Evolutionary conservation across 2,329 filamentous ascomycete genomes (phyloP).

Genomic region (Ophiostoma pallidulum): DNA sequence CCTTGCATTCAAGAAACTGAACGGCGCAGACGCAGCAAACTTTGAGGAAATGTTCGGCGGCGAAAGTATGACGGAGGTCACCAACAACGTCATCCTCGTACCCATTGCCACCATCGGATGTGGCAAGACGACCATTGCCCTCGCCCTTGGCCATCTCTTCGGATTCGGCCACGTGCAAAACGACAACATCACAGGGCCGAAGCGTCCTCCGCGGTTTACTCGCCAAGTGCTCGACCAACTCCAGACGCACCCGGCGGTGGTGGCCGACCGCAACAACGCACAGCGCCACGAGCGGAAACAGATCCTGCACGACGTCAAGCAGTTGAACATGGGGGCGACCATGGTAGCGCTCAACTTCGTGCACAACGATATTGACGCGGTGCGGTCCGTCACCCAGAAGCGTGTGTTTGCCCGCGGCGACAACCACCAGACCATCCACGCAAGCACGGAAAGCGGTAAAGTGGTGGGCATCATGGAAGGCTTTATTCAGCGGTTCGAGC

Average conservation of each 20-base stretch:
- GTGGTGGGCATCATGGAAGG: constrained; percentile 90
- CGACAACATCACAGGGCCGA: constrained; percentile 80
- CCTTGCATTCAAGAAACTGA: constrained; percentile 69
- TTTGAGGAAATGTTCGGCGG: constrained; percentile 52
- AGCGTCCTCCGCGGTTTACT: constrained; percentile 69
- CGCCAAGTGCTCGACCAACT: constrained; percentile 58
- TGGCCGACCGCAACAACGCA: constrained; percentile 93
- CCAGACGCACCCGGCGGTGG: constrained; percentile 57
- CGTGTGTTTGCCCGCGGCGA: constrained; percentile 80
- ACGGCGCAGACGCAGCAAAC: constrained; percentile 79
- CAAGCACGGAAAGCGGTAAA: constrained; percentile 61
- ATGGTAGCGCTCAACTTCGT: constrained; percentile 85
- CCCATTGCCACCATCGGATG: constrained; percentile 92
- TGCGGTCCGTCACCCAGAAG: constrained; percentile 64
- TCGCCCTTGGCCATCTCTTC: constrained; percentile 75
- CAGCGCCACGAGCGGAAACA: constrained; percentile 80
- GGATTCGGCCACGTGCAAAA: constrained; percentile 92
- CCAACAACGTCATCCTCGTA: constrained; percentile 66
- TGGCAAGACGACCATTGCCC: constrained; percentile 86
- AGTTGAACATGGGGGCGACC: constrained; percentile 51
- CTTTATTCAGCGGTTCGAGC: constrained; percentile 79
- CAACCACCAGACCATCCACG: constrained; percentile 96
- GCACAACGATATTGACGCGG: constrained; percentile 65
- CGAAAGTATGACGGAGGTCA: constrained; percentile 43
- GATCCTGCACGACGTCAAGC: constrained; percentile 67